Evolutionary conservation across 306 rosid genomes (phyloP).

Genomic region (Prunus padus): DNA sequence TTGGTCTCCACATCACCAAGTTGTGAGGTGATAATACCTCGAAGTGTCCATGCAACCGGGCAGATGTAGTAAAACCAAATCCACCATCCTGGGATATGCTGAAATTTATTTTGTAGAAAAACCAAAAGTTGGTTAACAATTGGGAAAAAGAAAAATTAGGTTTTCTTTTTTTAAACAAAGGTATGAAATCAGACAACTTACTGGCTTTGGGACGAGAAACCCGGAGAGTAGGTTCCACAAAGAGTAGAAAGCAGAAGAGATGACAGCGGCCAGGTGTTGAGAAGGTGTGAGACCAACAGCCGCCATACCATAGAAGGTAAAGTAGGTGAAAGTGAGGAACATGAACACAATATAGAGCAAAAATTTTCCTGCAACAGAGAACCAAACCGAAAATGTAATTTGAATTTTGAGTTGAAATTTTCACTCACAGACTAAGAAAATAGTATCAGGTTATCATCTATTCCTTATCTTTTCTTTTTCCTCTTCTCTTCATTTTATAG

Average conservation of each 20-base stretch:
- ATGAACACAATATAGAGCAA: constrained; percentile 69
- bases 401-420: not conserved
- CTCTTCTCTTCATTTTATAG: too few relatives aligned
- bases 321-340: constrained; percentile 95
- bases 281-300: constrained; percentile 88
- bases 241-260: constrained; percentile 94
- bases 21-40: constrained; percentile 82
- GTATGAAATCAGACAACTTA: constrained; percentile 32
- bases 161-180: not conserved
- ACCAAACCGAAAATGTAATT: not conserved
- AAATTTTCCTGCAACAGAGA: constrained; percentile 63
- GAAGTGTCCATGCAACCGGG: constrained; percentile 88
- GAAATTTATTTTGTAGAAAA: constrained; percentile 7
- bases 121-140: not conserved
- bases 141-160: not conserved
- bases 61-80: constrained; percentile 87
- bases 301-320: constrained; percentile 94
- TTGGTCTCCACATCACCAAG: constrained; percentile 73
- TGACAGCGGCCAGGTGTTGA: constrained; percentile 71
- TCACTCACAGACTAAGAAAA: not conserved
- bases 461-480: too few relatives aligned
- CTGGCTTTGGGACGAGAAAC: constrained; percentile 83
- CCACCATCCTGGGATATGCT: constrained; percentile 90
- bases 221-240: constrained; percentile 97
- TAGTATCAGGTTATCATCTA: too few relatives aligned